A percentile compares a stretch with the other conserved stretches of the same genome.
Evolutionary conservation across 805 yeast genomes (phyloP).

Genomic region (Metschnikowia anglica): DNA sequence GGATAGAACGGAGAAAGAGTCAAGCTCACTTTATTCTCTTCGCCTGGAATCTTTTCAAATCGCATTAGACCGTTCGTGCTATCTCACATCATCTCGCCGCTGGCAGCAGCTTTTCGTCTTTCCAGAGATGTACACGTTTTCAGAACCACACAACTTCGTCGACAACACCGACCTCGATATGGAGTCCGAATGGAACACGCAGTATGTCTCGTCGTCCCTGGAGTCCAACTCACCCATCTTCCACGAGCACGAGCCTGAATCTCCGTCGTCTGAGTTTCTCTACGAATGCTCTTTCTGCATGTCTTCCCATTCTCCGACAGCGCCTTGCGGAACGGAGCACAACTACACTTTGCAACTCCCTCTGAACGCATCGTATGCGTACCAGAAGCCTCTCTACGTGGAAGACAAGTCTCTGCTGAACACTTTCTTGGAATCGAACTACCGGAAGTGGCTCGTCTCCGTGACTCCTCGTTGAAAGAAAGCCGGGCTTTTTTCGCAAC

Average conservation of each 20-base stretch:
- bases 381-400: conserved; percentile 14
- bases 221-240: conserved; percentile 8
- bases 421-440: conserved; percentile 20
- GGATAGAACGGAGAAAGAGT: no score
- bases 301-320: conserved; percentile 16
- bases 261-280: conserved; percentile 15
- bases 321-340: conserved; percentile 16
- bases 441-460: conserved; percentile 24
- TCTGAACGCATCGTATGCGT: conserved; percentile 11
- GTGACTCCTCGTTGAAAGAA: conserved; percentile 17
- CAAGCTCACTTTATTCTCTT: no score
- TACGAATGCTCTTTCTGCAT: conserved; percentile 23
- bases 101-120: background rate
- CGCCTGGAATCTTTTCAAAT: no score
- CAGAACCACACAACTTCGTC: conserved; percentile 19
- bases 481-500: background rate
- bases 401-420: conserved; percentile 14
- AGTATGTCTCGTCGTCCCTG: conserved; percentile 12
- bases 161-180: conserved; percentile 21
- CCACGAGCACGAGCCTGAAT: conserved; percentile 11
- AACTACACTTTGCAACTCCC: conserved; percentile 19
- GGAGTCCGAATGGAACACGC: conserved; percentile 25
- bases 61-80: no score
- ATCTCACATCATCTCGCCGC: no score
- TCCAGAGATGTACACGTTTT: conserved; percentile 14